Base-by-base conservation (phyloP, 371 early-diverging fungal genomes). In the Apophysomyces ossiformis region DNA sequence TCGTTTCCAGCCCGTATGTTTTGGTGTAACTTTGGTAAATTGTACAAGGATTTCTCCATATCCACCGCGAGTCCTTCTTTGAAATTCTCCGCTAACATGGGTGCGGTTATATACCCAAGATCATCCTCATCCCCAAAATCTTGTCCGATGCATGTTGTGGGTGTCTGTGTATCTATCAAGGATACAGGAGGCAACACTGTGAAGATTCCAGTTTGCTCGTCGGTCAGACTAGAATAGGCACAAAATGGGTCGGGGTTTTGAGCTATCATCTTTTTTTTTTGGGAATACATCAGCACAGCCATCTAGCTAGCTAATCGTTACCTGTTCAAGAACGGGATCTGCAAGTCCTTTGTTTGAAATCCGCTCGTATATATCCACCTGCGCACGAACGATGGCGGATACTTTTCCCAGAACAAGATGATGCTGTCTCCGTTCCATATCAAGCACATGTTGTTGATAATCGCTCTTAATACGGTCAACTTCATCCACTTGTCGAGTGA, bases 201-300 rank as follows among this genome's bases (percentile, higher is more conserved):
- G 60, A 85, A 83, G 12, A 85, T 79, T 9, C 78, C 76, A 9
- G 80, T 73, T 32, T 79, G 72, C 39, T 82, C 78, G 26, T 82
- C 80, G 18, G 61, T 37, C 3, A 77, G 72, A 2, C 81, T 78
- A 16, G 78, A 71, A 58, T 83, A 79, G 11, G 73, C 78, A 59
- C 77, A 79, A 63, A 81, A 85, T 8, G 85, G 85, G 65, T 85
- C 85, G 8, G 82, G 81, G 13, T 79, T 78, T 63, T 82, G 79
- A 3, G 81, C 73, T 41, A 75, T 77, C 85, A 85, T 82, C 78
- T 81, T 63, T 46, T 39, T 32, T 39, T 50, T 26, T 26, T 21
- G 32, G 15, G 44, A 7, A 39, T 37, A 16, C 9, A 60, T 7
- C 18, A 50, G 5, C 12, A 16, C 5, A 37, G 16, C 58, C 1